Evolutionary conservation across 2,329 filamentous ascomycete genomes (phyloP).

Genomic region (Pseudogymnoascus sp.): DNA sequence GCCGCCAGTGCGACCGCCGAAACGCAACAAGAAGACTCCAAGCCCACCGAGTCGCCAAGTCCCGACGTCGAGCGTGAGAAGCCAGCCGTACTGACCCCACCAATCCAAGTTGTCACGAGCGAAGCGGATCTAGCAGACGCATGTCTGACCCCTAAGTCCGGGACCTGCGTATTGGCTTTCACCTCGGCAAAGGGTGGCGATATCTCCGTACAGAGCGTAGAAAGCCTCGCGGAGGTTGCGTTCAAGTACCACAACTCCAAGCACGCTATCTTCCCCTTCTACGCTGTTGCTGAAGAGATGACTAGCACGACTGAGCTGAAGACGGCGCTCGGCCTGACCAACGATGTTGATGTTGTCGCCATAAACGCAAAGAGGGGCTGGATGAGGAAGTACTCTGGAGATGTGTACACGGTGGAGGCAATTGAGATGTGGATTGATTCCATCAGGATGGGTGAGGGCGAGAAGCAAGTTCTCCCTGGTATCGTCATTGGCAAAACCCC

Average conservation of each 20-base stretch:
- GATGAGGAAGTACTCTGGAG: slow-evolving; percentile 60
- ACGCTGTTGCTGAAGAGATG: slow-evolving; percentile 58
- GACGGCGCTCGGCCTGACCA: slow-evolving; percentile 51
- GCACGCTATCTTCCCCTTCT: slow-evolving; percentile 73
- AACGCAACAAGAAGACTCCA: slow-evolving; percentile 37
- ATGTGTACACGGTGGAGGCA: slow-evolving; percentile 45
- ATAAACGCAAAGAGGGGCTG: slow-evolving; percentile 78
- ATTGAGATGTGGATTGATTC: slow-evolving; percentile 83
- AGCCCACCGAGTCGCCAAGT: slow-evolving; percentile 42
- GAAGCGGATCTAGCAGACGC: slow-evolving; percentile 55
- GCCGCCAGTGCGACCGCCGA: slow-evolving; percentile 41
- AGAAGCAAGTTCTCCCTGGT: slow-evolving; percentile 65
- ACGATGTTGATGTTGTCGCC: slow-evolving; percentile 64
- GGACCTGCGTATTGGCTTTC: slow-evolving; percentile 74
- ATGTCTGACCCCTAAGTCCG: slow-evolving; percentile 67
- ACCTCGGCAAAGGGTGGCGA: slow-evolving; percentile 41
- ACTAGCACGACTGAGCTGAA: slow-evolving; percentile 47
- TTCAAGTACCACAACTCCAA: slow-evolving; percentile 62
- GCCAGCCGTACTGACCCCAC: slow-evolving; percentile 41
- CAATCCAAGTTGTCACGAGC: slow-evolving; percentile 57
- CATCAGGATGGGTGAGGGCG: slow-evolving; percentile 81
- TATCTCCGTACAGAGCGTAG: slow-evolving; percentile 43
- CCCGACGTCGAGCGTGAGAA: slow-evolving; percentile 28
- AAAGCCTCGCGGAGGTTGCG: slow-evolving; percentile 61
- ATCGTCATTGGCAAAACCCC: slow-evolving; percentile 37